Conservation (phyloP, 805 yeast genomes). For the Yarrowia yakushimensis region DNA sequence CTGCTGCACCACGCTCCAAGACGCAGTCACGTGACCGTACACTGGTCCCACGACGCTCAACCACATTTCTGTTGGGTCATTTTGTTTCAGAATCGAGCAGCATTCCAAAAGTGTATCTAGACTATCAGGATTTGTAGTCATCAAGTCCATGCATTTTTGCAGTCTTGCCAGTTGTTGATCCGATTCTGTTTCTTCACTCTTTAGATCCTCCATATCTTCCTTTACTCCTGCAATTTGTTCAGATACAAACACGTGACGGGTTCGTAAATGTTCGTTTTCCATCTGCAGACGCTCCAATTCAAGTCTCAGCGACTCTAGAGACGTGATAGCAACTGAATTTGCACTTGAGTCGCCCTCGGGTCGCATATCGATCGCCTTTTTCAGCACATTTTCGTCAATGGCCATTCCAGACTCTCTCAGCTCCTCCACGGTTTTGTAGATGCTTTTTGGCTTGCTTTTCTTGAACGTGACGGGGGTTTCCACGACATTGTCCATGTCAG, state of each 20-base stretch:
- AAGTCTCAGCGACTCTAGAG: conserved; percentile 3
- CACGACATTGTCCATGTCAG: not conserved
- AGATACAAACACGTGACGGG: conserved; percentile 7
- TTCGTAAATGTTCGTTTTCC: conserved; percentile 8
- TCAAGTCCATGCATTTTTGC: not conserved
- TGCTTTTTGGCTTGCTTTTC: conserved; percentile 27
- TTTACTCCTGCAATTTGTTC: conserved; percentile 27
- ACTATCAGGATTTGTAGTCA: not conserved
- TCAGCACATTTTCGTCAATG: conserved; percentile 26
- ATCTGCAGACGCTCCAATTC: conserved; percentile 2
- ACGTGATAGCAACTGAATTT: not conserved
- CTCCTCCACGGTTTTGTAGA: conserved; percentile 35
- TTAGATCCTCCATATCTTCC: not conserved
- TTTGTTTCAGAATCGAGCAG: not conserved
- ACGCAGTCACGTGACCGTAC: not conserved
- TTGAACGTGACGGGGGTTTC: conserved; percentile 1
- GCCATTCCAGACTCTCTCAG: conserved; percentile 34
- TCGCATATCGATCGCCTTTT: conserved; percentile 5
- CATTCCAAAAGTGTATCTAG: not conserved
- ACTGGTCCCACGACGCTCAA: not conserved
- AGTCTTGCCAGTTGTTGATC: not conserved
- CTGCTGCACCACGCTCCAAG: not conserved
- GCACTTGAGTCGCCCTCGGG: not conserved
- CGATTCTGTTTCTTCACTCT: not conserved
- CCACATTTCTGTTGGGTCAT: not conserved